Conservation (phyloP, 2,329 filamentous ascomycete genomes). For the Aspergillus sp. region DNA sequence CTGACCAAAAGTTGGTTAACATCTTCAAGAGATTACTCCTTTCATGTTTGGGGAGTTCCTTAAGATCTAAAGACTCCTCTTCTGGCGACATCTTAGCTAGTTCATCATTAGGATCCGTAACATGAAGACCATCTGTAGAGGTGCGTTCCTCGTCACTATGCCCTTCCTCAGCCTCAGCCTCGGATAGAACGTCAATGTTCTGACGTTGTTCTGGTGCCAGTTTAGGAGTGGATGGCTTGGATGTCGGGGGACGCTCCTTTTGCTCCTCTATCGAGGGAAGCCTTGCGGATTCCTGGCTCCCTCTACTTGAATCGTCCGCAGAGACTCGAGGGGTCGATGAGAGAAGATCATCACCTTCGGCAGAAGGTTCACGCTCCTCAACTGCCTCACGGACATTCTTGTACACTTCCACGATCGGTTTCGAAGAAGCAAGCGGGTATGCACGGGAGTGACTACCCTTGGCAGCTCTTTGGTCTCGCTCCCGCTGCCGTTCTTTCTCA, state of each 20-base stretch:
- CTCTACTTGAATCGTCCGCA: constrained; percentile 33
- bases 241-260: constrained; percentile 34
- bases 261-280: constrained; percentile 25
- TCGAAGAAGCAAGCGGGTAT: constrained; percentile 88
- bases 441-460: constrained; percentile 75
- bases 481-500: constrained; percentile 86
- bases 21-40: constrained; percentile 93
- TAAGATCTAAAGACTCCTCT: constrained; percentile 57
- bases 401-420: constrained; percentile 94
- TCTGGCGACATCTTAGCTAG: constrained; percentile 52
- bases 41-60: constrained; percentile 86
- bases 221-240: constrained; percentile 34
- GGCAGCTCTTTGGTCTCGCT: constrained; percentile 76
- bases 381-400: constrained; percentile 91
- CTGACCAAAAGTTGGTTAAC: constrained; percentile 96
- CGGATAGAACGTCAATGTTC: constrained; percentile 56
- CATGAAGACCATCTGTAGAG: constrained; percentile 65
- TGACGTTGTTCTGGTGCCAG: constrained; percentile 45
- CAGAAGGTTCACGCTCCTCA: constrained; percentile 68
- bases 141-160: constrained; percentile 72
- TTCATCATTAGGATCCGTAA: constrained; percentile 57
- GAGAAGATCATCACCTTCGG: constrained; percentile 56
- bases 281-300: constrained; percentile 26
- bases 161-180: constrained; percentile 67
- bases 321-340: constrained; percentile 25